Conservation (phyloP, 106 monocot genomes). For the Allium cepa region DNA sequence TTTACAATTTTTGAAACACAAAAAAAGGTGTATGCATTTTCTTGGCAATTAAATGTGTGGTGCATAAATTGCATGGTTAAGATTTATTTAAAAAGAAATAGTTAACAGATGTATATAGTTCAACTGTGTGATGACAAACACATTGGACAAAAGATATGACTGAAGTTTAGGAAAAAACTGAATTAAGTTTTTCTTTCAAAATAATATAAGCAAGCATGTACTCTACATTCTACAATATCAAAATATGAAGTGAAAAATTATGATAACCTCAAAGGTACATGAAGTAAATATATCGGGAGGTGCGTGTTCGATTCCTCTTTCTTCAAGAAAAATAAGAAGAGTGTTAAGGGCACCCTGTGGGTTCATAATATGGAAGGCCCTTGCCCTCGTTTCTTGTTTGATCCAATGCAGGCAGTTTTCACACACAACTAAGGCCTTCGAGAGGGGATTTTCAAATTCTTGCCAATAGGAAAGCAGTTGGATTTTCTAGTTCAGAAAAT, state of each 20-base stretch:
- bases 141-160: too few species aligned
- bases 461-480: slow-evolving; percentile 8
- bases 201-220: neutral
- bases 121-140: too few species aligned
- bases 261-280: slow-evolving; percentile 17
- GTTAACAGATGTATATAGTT: too few species aligned
- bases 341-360: slow-evolving; percentile 76
- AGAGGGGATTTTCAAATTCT: slow-evolving; percentile 88
- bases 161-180: too few species aligned
- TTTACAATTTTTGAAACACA: too few species aligned
- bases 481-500: too few species aligned
- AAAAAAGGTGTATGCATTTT: too few species aligned
- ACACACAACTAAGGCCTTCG: slow-evolving; percentile 77
- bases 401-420: slow-evolving; percentile 89
- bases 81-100: too few species aligned
- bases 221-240: neutral
- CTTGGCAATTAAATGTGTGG: too few species aligned
- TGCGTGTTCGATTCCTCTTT: slow-evolving; percentile 30
- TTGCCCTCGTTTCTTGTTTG: slow-evolving; percentile 49
- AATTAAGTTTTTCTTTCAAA: too few species aligned
- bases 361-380: slow-evolving; percentile 89
- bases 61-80: too few species aligned
- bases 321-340: slow-evolving; percentile 81
- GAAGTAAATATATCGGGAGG: slow-evolving; percentile 17
- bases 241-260: too few species aligned